Base-by-base conservation (phyloP, 2,329 filamentous ascomycete species). In the Cladophialophora yegresii region DNA sequence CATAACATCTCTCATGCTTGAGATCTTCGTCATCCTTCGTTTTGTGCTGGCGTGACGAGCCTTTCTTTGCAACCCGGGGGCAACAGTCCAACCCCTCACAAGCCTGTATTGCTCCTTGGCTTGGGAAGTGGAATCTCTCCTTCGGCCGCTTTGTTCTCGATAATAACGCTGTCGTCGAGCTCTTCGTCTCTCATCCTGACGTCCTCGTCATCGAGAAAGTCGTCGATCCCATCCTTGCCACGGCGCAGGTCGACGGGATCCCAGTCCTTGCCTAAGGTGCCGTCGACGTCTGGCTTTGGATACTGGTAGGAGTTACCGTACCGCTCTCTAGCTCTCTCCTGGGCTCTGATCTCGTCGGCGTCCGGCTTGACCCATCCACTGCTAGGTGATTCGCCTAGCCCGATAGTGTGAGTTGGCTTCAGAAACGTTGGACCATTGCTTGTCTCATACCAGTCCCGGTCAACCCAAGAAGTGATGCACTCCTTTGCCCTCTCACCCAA, bases 401-500 rank as follows among this genome's bases (percentile, higher is more conserved):
- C 64, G 16, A 59, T 47, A 8, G 56, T 64, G 33, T 59, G 47
- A 33, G 64, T 58, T 47, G 65, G 61, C 16, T 54, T 58, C 51
- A 58, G 50, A 53, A 56, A 58, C 23, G 64, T 70, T 62, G 58
- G 64, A 9, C 64, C 66, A 22, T 65, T 63, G 60, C 71, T 72
- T 20, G 57, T 50, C 10, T 65, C 61, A 57, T 73, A 73, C 70
- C 71, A 72, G 10, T 61, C 63, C 7, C 70, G 65, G 23, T 69
- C 67, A 54, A 81, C 69, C 69, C 76, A 81, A 22, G 69, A 67
- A 9, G 76, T 72, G 59, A 81, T 67, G 36, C 74, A 67, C 47
- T 75, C 75, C 68, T 77, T 76, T 26, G 79, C 75, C 62, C 76
- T 71, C 36, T 73, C 70, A 16, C 77, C 72, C 47, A 82, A 71